phyloP scores from a whole-genome alignment of 1,284 basidiomycete genomes.

The Rhizopogon parksii region DNA sequence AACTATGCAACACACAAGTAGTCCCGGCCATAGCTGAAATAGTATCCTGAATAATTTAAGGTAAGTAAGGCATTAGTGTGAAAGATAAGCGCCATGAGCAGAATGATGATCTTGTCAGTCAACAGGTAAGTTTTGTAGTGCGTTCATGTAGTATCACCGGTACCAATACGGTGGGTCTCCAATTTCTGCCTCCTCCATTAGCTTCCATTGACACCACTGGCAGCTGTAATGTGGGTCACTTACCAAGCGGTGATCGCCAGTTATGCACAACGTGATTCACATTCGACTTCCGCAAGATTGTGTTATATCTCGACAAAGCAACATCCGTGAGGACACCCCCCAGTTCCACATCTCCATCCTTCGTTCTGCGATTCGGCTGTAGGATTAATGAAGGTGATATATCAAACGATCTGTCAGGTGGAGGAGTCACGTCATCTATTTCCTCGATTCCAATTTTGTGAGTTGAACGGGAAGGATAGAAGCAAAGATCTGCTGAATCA shows the following conservation, averaged over 20 bases:
- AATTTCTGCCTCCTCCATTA: not conserved
- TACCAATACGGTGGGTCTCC: not conserved
- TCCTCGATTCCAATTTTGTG: not conserved
- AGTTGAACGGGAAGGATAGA: not conserved
- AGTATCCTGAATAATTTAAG: not conserved
- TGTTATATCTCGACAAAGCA: conserved; percentile 32
- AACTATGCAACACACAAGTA: not conserved
- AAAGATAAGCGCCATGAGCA: not conserved
- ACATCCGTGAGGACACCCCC: conserved; percentile 30
- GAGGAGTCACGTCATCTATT: not conserved
- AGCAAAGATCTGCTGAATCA: not conserved
- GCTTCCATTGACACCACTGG: not conserved
- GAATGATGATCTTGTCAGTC: not conserved
- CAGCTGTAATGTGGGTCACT: conserved; percentile 10
- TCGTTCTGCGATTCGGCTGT: conserved; percentile 38
- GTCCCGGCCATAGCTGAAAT: not conserved
- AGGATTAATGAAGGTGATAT: conserved; percentile 17
- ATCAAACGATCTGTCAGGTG: not conserved
- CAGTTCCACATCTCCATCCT: conserved; percentile 32
- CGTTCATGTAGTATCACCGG: not conserved
- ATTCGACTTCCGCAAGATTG: conserved; percentile 13
- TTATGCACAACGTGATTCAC: conserved; percentile 40
- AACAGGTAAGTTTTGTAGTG: not conserved
- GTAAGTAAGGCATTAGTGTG: not conserved
- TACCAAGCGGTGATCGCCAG: conserved; percentile 48